Evolutionary conservation across 371 early-diverging fungal genomes (phyloP), one percentile per base, ranked within the genome.

Genomic region (Dentiscutata heterogama): DNA sequence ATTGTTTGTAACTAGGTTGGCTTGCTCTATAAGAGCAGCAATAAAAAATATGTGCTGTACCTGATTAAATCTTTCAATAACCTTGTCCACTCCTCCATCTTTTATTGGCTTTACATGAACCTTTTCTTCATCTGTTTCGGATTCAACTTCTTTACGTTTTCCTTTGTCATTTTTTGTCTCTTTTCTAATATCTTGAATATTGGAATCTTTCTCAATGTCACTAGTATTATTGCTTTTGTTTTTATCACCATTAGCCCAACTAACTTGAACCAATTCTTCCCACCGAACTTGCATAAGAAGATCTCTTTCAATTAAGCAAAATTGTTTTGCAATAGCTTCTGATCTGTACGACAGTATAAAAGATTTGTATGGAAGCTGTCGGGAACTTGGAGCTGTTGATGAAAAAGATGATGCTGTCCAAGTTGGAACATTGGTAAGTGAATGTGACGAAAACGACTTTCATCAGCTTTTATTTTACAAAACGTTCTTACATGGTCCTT

Each of bases 61-160:
- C 20, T 88, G 82, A 82, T 94, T 93, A 84, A 94, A 94, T 6
- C 93, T 88, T 60, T 92, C 90, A 51, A 94, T 93, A 2, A 90
- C 87, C 46, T 86, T 87, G 61, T 90, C 88, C n/a, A 93, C 89
- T 18, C 89, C 92, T 4, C 25, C 42, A 25, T 42, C 29, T 89
- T 70, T 70, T 42, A 18, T 70, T 70, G n/a, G 70, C 42, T 76
- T 76, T 53, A 42, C 18, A 35, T 54, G n/a, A 29, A 46, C 31
- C 7, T 56, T 56, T 74, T 60, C 82, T 20, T 81, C 73, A 14
- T 78, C 78, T 22, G 35, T 74, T 16, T 82, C 76, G 4, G 51
- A 80, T 10, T 83, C 83, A 20, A 67, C 77, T 18, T 46, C 84
- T 61, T 81, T 71, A 63, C 42, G 27, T 18, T 67, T 50, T n/a